These are phyloP conservation scores for Eucalyptus victrix DNA, from an alignment of 345 rosid genomes.

Conservation along the genomic window DNA sequence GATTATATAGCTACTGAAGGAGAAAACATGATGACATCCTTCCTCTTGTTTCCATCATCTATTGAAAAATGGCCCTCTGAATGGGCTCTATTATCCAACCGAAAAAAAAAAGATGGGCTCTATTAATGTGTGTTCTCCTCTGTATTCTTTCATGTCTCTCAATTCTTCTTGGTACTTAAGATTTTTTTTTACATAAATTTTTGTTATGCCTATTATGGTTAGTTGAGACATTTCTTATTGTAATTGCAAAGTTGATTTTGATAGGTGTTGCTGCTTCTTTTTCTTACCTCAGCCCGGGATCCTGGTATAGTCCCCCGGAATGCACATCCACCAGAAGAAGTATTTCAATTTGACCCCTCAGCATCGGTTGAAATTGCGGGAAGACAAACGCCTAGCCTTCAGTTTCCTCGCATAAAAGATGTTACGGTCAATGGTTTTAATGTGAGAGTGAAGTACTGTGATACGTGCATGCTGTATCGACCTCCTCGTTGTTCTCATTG, in stretches of 20 bases:
- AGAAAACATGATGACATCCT: background rate
- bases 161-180: background rate
- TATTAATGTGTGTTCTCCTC: background rate
- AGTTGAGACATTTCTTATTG: background rate
- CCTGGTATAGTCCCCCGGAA: constrained; percentile 94
- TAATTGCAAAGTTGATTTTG: constrained; percentile 10
- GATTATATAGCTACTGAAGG: background rate
- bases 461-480: constrained; percentile 95
- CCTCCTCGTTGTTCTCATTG: constrained; percentile 99
- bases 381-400: constrained; percentile 84
- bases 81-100: background rate
- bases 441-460: constrained; percentile 88
- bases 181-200: background rate
- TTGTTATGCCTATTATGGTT: background rate
- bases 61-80: background rate
- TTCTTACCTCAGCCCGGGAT: constrained; percentile 82
- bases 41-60: background rate
- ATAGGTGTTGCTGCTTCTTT: constrained; percentile 80
- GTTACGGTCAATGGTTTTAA: constrained; percentile 68
- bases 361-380: constrained; percentile 49
- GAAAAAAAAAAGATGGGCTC: background rate
- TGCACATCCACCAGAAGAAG: constrained; percentile 95
- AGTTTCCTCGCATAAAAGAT: constrained; percentile 86
- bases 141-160: background rate
- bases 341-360: constrained; percentile 49